Evolutionary conservation across 768 basidiomycete species (phyloP).

Genomic region (Hemileccinum rubropunctum): DNA sequence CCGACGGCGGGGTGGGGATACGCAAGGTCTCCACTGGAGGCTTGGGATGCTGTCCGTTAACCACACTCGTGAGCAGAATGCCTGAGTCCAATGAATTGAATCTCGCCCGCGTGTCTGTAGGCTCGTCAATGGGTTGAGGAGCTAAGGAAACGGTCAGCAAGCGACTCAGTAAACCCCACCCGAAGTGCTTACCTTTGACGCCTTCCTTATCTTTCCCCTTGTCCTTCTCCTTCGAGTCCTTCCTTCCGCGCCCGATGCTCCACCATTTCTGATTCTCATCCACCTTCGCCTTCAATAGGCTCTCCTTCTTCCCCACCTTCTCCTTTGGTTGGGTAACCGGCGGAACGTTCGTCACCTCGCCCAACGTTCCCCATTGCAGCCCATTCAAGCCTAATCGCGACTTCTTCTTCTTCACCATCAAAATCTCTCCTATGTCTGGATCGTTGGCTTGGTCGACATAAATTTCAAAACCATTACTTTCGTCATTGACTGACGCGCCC

Average conservation of each 20-base stretch:
- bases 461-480: conserved; percentile 63
- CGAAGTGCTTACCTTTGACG: conserved; percentile 27
- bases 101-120: conserved; percentile 42
- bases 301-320: conserved; percentile 35
- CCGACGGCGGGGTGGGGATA: conserved; percentile 25
- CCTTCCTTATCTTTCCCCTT: conserved; percentile 41
- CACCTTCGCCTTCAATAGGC: conserved; percentile 37
- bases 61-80: conserved; percentile 31
- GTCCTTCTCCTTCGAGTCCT: conserved; percentile 67
- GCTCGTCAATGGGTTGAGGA: conserved; percentile 40
- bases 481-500: conserved; percentile 14
- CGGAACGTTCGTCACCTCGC: conserved; percentile 60
- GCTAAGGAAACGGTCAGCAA: conserved; percentile 31
- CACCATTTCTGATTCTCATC: conserved; percentile 71
- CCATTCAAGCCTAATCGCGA: conserved; percentile 58
- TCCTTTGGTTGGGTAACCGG: conserved; percentile 28
- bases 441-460: conserved; percentile 64
- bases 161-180: neutral
- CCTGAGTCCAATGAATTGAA: conserved; percentile 64
- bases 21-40: conserved; percentile 10
- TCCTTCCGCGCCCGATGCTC: conserved; percentile 74
- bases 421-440: conserved; percentile 64
- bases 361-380: conserved; percentile 52
- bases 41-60: conserved; percentile 13
- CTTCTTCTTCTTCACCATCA: conserved; percentile 78